A percentile compares a stretch with the other conserved stretches of the same genome.
phyloP scores from a whole-genome alignment of 2,329 filamentous ascomycete genomes.

The Aspergillus oerlinghausenensis region DNA sequence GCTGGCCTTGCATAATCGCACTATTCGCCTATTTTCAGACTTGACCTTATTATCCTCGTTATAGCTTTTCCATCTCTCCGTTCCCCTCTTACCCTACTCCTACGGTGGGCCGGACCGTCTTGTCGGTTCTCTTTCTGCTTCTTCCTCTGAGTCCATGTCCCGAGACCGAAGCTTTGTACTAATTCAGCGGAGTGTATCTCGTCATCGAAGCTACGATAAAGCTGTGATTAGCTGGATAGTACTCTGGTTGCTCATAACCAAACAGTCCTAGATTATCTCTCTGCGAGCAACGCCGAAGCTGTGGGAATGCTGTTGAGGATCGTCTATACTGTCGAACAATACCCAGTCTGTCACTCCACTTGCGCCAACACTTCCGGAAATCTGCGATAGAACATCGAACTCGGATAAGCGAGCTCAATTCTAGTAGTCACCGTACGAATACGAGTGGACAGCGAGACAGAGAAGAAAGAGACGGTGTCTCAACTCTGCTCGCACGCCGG shows the following conservation, averaged over 20 bases:
- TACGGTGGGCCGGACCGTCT: slow-evolving; percentile 3
- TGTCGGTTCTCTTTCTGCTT: slow-evolving; percentile 3
- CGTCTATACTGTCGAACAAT: neutral
- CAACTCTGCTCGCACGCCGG: neutral
- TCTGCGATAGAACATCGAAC: neutral
- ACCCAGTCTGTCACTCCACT: neutral
- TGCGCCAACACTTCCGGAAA: neutral
- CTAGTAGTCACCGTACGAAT: neutral
- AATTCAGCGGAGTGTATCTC: slow-evolving; percentile 1
- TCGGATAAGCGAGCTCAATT: neutral
- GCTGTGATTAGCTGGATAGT: neutral
- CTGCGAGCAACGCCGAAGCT: neutral
- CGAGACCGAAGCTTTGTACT: neutral
- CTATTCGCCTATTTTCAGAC: slow-evolving; percentile 10
- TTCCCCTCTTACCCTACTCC: slow-evolving; percentile 2
- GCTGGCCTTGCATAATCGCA: slow-evolving; percentile 11
- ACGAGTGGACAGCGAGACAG: neutral
- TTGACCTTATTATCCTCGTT: slow-evolving; percentile 14
- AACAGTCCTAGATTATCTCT: neutral
- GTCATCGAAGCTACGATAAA: neutral
- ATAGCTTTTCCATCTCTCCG: slow-evolving; percentile 4
- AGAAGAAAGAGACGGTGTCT: neutral
- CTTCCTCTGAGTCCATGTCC: slow-evolving; percentile 2
- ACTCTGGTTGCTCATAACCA: neutral
- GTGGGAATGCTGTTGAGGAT: neutral